Evolutionary conservation across 768 basidiomycete genomes (phyloP), one percentile per base, ranked within the genome.

Genomic region (Lentinula sp.): DNA sequence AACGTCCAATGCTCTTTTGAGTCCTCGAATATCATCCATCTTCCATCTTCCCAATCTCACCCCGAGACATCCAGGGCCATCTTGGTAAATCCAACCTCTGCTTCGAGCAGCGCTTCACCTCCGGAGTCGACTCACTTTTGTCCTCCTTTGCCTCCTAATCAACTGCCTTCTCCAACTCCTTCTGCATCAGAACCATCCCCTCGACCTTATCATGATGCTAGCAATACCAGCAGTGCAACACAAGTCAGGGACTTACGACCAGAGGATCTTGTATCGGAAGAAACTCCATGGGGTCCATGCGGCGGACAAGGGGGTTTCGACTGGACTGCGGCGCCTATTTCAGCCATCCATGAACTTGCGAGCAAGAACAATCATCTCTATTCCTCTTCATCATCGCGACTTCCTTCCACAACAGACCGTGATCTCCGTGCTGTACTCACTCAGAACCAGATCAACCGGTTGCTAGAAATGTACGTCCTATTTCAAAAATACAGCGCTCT

Each of bases 1-100:
- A 71, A 68, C 57, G 69, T 79, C 23, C 57, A 74, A 32, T 81
- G 80, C 63, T 82, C 81, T 2, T 81, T 81, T 55, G 78, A 79
- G 56, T 74, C 61, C 43, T 69, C 72, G 0, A 65, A 69, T 50
- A 65, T 69, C 42, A 70, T 71, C 39, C 70, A 66, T 51, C 63
- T 70, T 16, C 36, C 63, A 52, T 63, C 41, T 45, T 57, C 56
- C 12, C 65, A 58, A 49, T 60, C 60, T 12, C 28, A 58, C 12
- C 45, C 57, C 36, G 20, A 32, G 57, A n/a, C 50, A 12, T 48
- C 45, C 32, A 45, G 49, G 18, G 36, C 46, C 12, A 59, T 46
- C 28, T 7, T 59, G 18, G 48, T 59, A 6, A 39, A 35, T 28
- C 20, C 35, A 2, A 3, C 53, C 9, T 20, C 37, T 41, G 32